These are phyloP conservation scores for Trichosporon faecale DNA, from an alignment of 1,284 basidiomycete species.

Conservation along the genomic window DNA sequence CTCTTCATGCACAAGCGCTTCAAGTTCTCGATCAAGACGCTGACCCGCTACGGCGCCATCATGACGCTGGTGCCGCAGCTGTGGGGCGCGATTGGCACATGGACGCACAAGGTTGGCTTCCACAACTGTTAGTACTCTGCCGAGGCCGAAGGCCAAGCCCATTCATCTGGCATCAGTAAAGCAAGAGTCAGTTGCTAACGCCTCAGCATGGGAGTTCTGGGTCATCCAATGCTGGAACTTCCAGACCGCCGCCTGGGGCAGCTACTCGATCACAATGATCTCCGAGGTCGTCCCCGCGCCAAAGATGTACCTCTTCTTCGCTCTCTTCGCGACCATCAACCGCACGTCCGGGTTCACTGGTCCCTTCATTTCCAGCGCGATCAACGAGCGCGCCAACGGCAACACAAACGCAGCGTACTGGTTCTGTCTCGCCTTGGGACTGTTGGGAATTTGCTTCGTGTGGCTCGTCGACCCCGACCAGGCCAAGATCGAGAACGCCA, in stretches of 20 bases:
- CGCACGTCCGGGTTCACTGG: slow-evolving; percentile 18
- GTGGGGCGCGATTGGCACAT: slow-evolving; percentile 24
- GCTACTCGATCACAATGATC: slow-evolving; percentile 26
- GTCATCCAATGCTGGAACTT: slow-evolving; percentile 11
- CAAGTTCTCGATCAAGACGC: slow-evolving; percentile 16
- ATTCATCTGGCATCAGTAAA: not conserved
- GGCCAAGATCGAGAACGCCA: slow-evolving; percentile 29
- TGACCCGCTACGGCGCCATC: not conserved
- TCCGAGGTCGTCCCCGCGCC: slow-evolving; percentile 28
- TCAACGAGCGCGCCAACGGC: slow-evolving; percentile 24
- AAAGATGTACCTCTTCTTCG: slow-evolving; percentile 26
- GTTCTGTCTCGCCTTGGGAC: slow-evolving; percentile 24
- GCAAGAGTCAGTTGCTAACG: not conserved
- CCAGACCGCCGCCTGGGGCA: slow-evolving; percentile 26
- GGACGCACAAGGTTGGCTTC: slow-evolving; percentile 23
- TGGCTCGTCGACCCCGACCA: slow-evolving; percentile 24
- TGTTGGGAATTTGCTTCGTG: slow-evolving; percentile 18
- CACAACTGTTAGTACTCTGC: slow-evolving; percentile 20
- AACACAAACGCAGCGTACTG: slow-evolving; percentile 27
- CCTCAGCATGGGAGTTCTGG: slow-evolving; percentile 24
- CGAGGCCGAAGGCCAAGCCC: too few species aligned
- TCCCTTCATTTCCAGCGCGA: slow-evolving; percentile 27
- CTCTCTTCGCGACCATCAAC: slow-evolving; percentile 11
- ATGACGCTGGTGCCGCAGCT: slow-evolving; percentile 11
- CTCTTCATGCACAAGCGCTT: slow-evolving; percentile 22